phyloP scores from a whole-genome alignment of 176 grass and related monocot species.

The Eleusine coracana region DNA sequence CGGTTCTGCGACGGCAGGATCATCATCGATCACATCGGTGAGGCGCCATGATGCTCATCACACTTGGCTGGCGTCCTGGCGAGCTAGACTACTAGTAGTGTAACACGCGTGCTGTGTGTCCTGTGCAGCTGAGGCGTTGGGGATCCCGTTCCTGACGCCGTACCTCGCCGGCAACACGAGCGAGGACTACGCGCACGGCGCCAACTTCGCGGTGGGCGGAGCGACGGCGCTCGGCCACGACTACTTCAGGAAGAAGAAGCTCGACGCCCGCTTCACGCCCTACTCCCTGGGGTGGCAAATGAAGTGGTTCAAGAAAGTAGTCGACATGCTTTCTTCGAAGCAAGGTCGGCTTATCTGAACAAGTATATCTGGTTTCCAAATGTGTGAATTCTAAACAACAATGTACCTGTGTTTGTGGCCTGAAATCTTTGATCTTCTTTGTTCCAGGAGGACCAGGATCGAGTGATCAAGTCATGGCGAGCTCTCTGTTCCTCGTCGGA shows the following conservation, averaged over 20 bases:
- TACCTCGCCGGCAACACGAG: constrained; percentile 59
- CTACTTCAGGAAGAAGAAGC: constrained; percentile 55
- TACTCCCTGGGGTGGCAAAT: constrained; percentile 56
- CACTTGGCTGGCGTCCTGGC: background rate
- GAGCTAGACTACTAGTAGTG: background rate
- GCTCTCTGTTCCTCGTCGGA: constrained; percentile 62
- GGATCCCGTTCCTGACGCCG: constrained; percentile 51
- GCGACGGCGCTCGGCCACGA: constrained; percentile 55
- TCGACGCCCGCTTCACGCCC: constrained; percentile 44
- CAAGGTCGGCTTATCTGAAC: background rate
- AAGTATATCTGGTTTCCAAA: too few species aligned
- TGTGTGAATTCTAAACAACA: too few species aligned
- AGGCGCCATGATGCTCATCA: background rate
- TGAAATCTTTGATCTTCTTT: background rate
- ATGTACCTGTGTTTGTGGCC: too few species aligned
- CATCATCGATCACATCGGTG: constrained; percentile 62
- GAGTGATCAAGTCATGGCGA: constrained; percentile 32
- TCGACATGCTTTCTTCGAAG: constrained; percentile 21
- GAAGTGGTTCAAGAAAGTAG: constrained; percentile 43
- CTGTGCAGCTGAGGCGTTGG: constrained; percentile 47
- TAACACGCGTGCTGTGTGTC: background rate
- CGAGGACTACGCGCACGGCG: constrained; percentile 50
- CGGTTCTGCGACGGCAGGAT: constrained; percentile 63
- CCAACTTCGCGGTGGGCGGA: constrained; percentile 66
- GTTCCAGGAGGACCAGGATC: background rate